Evolutionary conservation across 176 grass and related monocot species (phyloP), one percentile per base, ranked within the genome.

Genomic region (Aechmea fasciata): DNA sequence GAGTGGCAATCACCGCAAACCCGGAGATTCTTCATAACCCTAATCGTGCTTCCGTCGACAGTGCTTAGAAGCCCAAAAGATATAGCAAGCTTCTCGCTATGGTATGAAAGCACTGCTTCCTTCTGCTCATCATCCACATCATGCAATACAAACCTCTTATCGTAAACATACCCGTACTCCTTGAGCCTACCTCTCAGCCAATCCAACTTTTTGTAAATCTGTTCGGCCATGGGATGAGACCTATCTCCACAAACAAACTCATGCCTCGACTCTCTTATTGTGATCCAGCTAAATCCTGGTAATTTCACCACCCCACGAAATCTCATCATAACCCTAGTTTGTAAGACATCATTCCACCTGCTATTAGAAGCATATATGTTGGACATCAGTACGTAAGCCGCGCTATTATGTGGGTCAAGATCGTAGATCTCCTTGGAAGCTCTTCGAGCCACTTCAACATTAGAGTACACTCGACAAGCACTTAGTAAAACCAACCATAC

Each of bases 11-110:
- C 74, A 48, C 83, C 70, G 50, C 73, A 86, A 47, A 80, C 66
- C 24, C 77, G 51, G 51, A 90, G 80, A 55, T 86, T 86, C 77
- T 83, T 86, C 71, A 91, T 78, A 61, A 91, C 49, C 73, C 88
- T 71, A 54, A 78, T 76, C 14, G 73, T 77, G 57, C 83, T 90
- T 41, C 83, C 82, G 57, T 90, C 63, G 11, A 66, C 61, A 17
- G 74, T 83, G 63, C 49, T 75, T 67, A 73, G 63, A 48, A 84
- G 75, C 41, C 71, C 74, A 81, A 79, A 84, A 50, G 84, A 71
- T 49, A 84, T 51, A 13, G 81, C 84, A 64, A 84, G 78, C 47
- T 81, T 91, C 77, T 86, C 80, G 61, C 71, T 73, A 55, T 87
- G 68, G 73, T 79, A 66, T 24, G 71, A 78, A 8, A 90, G 48